phyloP scores from a whole-genome alignment of 1,139 yeast species.

The Lodderomyces beijingensis region DNA sequence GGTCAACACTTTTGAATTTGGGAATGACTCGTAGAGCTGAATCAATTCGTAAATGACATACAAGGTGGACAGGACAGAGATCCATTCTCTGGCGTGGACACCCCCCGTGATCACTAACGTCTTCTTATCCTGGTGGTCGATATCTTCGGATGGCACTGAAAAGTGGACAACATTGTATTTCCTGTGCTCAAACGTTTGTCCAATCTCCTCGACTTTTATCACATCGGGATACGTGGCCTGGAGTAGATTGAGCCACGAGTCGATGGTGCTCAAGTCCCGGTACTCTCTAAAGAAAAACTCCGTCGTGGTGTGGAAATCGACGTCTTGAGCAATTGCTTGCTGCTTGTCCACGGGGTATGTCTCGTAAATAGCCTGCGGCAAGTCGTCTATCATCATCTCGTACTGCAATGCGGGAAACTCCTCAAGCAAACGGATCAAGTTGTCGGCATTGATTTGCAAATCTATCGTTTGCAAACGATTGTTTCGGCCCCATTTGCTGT shows the following conservation, averaged over 20 bases:
- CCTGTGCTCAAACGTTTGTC: constrained; percentile 71
- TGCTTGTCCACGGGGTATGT: constrained; percentile 39
- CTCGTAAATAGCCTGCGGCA: constrained; percentile 53
- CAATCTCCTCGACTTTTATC: constrained; percentile 60
- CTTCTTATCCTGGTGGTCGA: constrained; percentile 47
- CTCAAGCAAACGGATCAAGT: constrained; percentile 19
- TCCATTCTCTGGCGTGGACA: constrained; percentile 90
- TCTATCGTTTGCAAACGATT: constrained; percentile 25
- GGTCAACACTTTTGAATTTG: constrained; percentile 31
- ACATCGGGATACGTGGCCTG: constrained; percentile 53
- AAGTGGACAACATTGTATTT: constrained; percentile 64
- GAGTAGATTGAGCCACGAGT: constrained; percentile 66
- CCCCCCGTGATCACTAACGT: constrained; percentile 82
- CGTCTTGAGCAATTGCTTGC: constrained; percentile 13
- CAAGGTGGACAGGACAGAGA: constrained; percentile 66
- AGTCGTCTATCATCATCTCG: constrained; percentile 47
- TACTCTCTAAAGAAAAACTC: constrained; percentile 66
- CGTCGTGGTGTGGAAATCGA: constrained; percentile 19
- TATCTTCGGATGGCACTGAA: constrained; percentile 39
- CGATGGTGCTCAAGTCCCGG: constrained; percentile 63
- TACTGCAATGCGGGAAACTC: constrained; percentile 21
- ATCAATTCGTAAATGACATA: constrained; percentile 57
- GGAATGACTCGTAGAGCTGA: constrained; percentile 42
- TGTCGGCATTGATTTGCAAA: constrained; percentile 26
- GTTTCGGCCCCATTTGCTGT: constrained; percentile 32